Evolutionary conservation across 352 stramenopile genomes (phyloP).

Genomic region (Phytophthora citricola): DNA sequence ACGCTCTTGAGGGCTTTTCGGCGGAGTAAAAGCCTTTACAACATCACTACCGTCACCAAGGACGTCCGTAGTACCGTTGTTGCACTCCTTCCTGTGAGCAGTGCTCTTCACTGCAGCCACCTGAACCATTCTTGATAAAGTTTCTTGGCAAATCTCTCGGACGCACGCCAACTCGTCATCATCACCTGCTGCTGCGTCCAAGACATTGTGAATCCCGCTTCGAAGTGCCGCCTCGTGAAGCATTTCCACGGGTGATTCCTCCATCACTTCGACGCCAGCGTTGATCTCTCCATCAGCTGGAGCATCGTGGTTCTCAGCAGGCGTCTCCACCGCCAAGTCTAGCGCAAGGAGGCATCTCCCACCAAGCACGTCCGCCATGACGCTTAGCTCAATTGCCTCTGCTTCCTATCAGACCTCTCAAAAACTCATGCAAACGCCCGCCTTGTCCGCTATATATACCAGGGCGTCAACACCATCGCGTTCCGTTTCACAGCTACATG

Average conservation of each 20-base stretch:
- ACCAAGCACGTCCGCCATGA: conserved; percentile 23
- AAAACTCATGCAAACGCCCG: conserved; percentile 22
- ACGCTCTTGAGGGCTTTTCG: conserved; percentile 68
- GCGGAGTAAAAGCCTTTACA: conserved; percentile 19
- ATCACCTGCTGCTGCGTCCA: conserved; percentile 59
- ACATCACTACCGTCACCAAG: conserved; percentile 5
- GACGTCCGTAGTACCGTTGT: neutral
- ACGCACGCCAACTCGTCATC: conserved; percentile 55
- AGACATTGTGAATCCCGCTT: conserved; percentile 50
- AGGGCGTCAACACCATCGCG: neutral
- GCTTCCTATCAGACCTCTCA: conserved; percentile 1
- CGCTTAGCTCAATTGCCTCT: neutral
- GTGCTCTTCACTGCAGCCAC: conserved; percentile 17
- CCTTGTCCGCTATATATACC: conserved; percentile 36
- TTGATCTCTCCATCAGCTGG: neutral
- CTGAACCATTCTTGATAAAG: conserved; percentile 37
- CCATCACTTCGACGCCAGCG: neutral
- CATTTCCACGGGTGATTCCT: conserved; percentile 21
- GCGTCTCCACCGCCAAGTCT: conserved; percentile 32
- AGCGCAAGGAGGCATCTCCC: conserved; percentile 22
- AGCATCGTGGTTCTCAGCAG: conserved; percentile 1
- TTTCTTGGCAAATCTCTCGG: conserved; percentile 74
- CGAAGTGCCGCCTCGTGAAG: conserved; percentile 47
- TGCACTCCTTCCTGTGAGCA: conserved; percentile 11
- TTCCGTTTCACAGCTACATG: conserved; percentile 26